Evolutionary conservation across 208 protist species (phyloP).

Genomic region (Crithidia bombi): DNA sequence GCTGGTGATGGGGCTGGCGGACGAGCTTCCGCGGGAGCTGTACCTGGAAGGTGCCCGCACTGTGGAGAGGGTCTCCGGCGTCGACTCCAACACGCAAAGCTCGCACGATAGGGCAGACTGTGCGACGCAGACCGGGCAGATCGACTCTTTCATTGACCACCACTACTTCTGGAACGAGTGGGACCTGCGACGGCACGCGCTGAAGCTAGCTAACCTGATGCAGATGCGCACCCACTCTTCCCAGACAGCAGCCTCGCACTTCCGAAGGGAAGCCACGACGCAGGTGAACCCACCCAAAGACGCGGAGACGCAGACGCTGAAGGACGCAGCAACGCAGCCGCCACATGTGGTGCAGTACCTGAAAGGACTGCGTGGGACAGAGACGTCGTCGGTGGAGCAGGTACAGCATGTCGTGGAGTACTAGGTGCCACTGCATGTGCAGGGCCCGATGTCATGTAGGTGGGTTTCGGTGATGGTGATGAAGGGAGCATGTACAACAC

Average conservation of each 20-base stretch:
- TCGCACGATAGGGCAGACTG: conserved; percentile 27
- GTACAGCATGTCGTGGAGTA: conserved; percentile 82
- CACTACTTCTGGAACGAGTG: conserved; percentile 95
- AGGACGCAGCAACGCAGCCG: conserved; percentile 84
- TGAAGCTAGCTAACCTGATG: conserved; percentile 91
- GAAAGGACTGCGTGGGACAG: conserved; percentile 86
- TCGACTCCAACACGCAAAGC: conserved; percentile 1
- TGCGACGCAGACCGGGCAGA: conserved; percentile 88
- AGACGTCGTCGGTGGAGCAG: conserved; percentile 76
- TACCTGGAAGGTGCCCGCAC: conserved; percentile 79
- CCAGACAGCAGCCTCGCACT: conserved; percentile 89
- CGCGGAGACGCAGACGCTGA: conserved; percentile 78
- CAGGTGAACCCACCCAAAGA: conserved; percentile 77
- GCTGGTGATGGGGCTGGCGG: conserved; percentile 62
- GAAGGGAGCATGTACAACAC: too few species aligned
- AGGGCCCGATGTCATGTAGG: too few species aligned
- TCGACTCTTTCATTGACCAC: conserved; percentile 85
- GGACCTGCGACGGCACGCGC: conserved; percentile 89
- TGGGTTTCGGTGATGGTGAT: too few species aligned
- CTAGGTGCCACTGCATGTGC: conserved; percentile 28
- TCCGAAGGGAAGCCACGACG: conserved; percentile 78
- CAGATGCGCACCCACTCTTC: conserved; percentile 87
- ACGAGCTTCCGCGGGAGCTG: conserved; percentile 72
- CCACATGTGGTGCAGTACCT: conserved; percentile 85
- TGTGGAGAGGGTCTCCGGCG: conserved; percentile 20